Evolutionary conservation across 805 yeast genomes (phyloP).

Genomic region (Schwanniomyces occidentalis): DNA sequence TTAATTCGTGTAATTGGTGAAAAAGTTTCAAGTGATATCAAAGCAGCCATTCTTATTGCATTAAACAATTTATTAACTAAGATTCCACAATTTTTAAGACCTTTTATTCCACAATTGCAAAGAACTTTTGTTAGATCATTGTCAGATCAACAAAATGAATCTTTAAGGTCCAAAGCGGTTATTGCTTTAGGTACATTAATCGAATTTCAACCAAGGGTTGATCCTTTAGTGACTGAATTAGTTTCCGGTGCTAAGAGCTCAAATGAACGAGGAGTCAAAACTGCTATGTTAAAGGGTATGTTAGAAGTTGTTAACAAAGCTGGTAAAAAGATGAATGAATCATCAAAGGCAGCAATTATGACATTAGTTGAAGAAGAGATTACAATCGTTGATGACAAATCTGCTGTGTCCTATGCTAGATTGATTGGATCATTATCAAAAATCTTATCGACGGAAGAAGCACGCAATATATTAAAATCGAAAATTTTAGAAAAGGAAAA

Average conservation of each 20-base stretch:
- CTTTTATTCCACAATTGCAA: constrained; percentile 96
- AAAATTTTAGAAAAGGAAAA: constrained; percentile 55
- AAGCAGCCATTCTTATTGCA: constrained; percentile 89
- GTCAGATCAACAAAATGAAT: constrained; percentile 72
- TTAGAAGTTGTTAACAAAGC: constrained; percentile 79
- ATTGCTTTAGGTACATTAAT: constrained; percentile 85
- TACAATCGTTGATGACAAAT: constrained; percentile 49
- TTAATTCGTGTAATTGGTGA: constrained; percentile 97
- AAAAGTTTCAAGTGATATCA: constrained; percentile 85
- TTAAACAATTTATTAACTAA: constrained; percentile 74
- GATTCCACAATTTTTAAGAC: constrained; percentile 88
- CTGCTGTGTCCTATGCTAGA: constrained; percentile 75
- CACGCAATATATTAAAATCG: constrained; percentile 53
- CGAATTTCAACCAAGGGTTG: constrained; percentile 89
- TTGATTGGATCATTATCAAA: constrained; percentile 76
- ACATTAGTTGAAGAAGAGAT: constrained; percentile 74
- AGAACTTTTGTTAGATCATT: constrained; percentile 93
- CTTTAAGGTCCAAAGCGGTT: constrained; percentile 81
- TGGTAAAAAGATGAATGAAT: constrained; percentile 74
- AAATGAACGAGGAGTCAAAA: constrained; percentile 69
- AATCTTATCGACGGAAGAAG: constrained; percentile 64
- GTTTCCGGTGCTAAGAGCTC: constrained; percentile 71
- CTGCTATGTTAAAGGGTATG: constrained; percentile 83
- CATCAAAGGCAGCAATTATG: constrained; percentile 67
- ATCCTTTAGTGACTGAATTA: constrained; percentile 84